Evolutionary conservation across 2,329 filamentous ascomycete genomes (phyloP).

Genomic region (Penicillium hesseltinei): DNA sequence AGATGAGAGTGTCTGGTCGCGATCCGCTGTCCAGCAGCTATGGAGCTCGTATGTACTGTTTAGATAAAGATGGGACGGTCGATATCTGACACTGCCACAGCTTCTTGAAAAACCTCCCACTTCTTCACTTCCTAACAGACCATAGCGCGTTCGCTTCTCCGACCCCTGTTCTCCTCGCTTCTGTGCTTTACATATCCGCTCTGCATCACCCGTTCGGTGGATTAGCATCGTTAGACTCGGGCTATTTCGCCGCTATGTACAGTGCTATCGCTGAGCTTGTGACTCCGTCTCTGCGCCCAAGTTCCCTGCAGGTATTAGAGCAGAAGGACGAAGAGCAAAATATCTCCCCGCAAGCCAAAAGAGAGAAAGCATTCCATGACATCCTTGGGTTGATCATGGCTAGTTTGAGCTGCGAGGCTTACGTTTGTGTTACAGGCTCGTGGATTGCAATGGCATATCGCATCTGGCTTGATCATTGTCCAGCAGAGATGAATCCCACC

Average conservation of each 20-base stretch:
- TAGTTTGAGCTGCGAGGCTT: slow-evolving; percentile 31
- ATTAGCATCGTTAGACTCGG: slow-evolving; percentile 18
- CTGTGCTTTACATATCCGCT: slow-evolving; percentile 32
- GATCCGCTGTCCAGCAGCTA: slow-evolving; percentile 22
- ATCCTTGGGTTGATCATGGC: slow-evolving; percentile 33
- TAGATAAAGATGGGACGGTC: background rate
- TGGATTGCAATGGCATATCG: slow-evolving; percentile 34
- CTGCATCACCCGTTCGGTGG: slow-evolving; percentile 23
- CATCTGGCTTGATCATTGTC: slow-evolving; percentile 29
- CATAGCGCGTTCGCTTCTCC: slow-evolving; percentile 26
- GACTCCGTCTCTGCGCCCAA: slow-evolving; percentile 9
- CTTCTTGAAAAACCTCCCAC: slow-evolving; percentile 28
- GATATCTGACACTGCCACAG: slow-evolving; percentile 13
- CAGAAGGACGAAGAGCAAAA: background rate
- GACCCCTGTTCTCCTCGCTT: slow-evolving; percentile 28
- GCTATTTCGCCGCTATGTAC: slow-evolving; percentile 27
- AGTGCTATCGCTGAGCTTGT: slow-evolving; percentile 27
- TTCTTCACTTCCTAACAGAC: slow-evolving; percentile 31
- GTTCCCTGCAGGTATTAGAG: background rate
- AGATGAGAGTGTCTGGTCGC: slow-evolving; percentile 26
- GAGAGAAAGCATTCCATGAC: slow-evolving; percentile 23
- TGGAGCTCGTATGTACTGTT: slow-evolving; percentile 28
- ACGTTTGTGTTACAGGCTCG: slow-evolving; percentile 27
- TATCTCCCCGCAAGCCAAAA: background rate
- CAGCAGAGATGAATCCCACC: slow-evolving; percentile 9